phyloP scores from a whole-genome alignment of 192 early-diverging fungal species.

The Podila horticola region DNA sequence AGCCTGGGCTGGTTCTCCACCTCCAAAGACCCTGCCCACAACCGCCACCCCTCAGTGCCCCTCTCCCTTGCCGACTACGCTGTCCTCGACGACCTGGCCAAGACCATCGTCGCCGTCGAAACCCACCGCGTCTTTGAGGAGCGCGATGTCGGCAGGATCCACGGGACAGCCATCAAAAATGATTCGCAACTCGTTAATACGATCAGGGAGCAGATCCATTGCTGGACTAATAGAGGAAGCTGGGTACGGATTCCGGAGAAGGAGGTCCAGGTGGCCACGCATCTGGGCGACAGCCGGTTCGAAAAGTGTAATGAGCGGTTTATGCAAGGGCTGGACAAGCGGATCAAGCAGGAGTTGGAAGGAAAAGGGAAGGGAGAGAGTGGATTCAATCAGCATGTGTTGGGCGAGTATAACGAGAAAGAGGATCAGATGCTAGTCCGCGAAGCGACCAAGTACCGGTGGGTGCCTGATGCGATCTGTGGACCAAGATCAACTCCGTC shows the following conservation, averaged over 20 bases:
- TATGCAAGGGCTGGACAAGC: conserved; percentile 28
- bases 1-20: neutral
- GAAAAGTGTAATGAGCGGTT: conserved; percentile 39
- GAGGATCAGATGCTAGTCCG: conserved; percentile 30
- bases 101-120: conserved; percentile 25
- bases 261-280: conserved; percentile 7
- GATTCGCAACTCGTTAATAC: conserved; percentile 12
- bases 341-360: neutral
- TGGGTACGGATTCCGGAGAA: conserved; percentile 22
- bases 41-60: conserved; percentile 39
- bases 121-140: conserved; percentile 43
- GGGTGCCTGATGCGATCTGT: conserved; percentile 37
- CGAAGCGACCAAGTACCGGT: conserved; percentile 34
- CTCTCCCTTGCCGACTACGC: conserved; percentile 27
- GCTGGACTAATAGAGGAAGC: conserved; percentile 37
- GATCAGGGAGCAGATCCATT: conserved; percentile 41
- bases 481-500: conserved; percentile 14
- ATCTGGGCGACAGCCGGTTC: conserved; percentile 34
- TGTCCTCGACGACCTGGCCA: conserved; percentile 21
- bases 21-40: conserved; percentile 10
- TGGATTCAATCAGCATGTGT: conserved; percentile 19
- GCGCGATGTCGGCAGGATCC: conserved; percentile 11
- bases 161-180: conserved; percentile 20
- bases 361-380: neutral
- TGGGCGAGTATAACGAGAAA: conserved; percentile 33